A percentile compares a stretch with the other conserved stretches of the same genome.
Evolutionary conservation across 768 basidiomycete species (phyloP).

Genomic region (Russula sp.): DNA sequence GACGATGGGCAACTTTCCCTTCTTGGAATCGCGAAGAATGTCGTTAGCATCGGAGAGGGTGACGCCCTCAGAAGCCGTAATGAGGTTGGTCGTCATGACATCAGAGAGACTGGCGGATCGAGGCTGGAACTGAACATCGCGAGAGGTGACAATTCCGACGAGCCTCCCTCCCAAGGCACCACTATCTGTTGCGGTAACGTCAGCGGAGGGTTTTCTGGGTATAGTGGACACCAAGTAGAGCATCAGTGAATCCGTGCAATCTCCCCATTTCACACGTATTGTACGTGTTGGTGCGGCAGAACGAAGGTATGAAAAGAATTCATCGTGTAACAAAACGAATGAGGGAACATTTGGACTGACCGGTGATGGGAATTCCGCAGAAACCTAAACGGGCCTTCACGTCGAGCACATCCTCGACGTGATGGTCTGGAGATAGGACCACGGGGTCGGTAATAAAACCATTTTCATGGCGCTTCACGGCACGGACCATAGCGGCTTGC

Average conservation of each 20-base stretch:
- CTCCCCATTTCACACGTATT: constrained; percentile 69
- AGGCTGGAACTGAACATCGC: constrained; percentile 91
- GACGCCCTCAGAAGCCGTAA: constrained; percentile 83
- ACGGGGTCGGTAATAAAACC: constrained; percentile 97
- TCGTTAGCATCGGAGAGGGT: constrained; percentile 88
- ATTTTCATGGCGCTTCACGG: constrained; percentile 97
- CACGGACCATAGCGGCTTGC: constrained; percentile 95
- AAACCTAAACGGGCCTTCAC: constrained; percentile 91
- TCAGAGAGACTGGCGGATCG: constrained; percentile 56
- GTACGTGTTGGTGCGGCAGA: constrained; percentile 74
- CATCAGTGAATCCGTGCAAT: constrained; percentile 21
- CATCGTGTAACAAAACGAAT: constrained; percentile 34
- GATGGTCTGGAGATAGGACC: constrained; percentile 69
- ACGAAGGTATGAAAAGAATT: constrained; percentile 66
- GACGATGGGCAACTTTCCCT: constrained; percentile 91
- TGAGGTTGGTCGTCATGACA: constrained; percentile 85
- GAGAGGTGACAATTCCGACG: constrained; percentile 91
- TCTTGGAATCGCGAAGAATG: constrained; percentile 92
- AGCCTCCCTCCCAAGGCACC: constrained; percentile 87
- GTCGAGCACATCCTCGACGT: constrained; percentile 84
- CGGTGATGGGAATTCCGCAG: constrained; percentile 95
- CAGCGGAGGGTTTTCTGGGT: constrained; percentile 22
- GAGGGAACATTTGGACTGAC: constrained; percentile 42
- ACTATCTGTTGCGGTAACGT: constrained; percentile 48
- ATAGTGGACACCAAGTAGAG: background rate